Conservation (phyloP, 495 filamentous ascomycete genomes). For the Penicillium macrosclerotiorum region DNA sequence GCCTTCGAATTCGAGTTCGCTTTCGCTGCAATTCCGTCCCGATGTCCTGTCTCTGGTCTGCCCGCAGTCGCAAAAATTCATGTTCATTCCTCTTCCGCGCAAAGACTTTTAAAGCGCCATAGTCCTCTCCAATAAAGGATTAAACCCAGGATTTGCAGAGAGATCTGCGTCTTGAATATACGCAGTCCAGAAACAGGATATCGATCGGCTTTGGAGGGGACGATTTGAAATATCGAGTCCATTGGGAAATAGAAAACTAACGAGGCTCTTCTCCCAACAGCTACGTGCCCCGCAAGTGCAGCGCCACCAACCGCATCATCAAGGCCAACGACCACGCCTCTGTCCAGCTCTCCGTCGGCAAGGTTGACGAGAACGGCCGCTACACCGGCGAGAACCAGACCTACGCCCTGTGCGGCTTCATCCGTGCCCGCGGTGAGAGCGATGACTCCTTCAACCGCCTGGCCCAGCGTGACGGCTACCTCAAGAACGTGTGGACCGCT, state of each 20-base stretch:
- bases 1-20: constrained; percentile 8
- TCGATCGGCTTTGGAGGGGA: constrained; percentile 1
- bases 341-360: constrained; percentile 85
- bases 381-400: constrained; percentile 97
- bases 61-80: constrained; percentile 13
- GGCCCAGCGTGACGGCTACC: constrained; percentile 89
- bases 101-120: no score
- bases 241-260: constrained; percentile 18
- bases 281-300: constrained; percentile 99
- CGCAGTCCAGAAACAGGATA: constrained; percentile 14
- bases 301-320: constrained; percentile 95
- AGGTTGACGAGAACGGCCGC: constrained; percentile 93
- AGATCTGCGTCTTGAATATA: constrained; percentile 2
- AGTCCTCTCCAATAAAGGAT: no score
- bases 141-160: background rate
- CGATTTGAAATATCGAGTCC: constrained; percentile 7
- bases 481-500: constrained; percentile 94
- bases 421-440: constrained; percentile 94
- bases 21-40: constrained; percentile 9
- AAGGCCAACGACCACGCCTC: constrained; percentile 98
- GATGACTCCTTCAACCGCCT: constrained; percentile 96
- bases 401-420: constrained; percentile 97
- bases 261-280: constrained; percentile 42
- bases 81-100: constrained; percentile 4
- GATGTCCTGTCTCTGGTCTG: constrained; percentile 21